A percentile compares a stretch with the other conserved stretches of the same genome.
phyloP scores from a whole-genome alignment of 192 early-diverging fungal genomes.

The Backusella sp. region DNA sequence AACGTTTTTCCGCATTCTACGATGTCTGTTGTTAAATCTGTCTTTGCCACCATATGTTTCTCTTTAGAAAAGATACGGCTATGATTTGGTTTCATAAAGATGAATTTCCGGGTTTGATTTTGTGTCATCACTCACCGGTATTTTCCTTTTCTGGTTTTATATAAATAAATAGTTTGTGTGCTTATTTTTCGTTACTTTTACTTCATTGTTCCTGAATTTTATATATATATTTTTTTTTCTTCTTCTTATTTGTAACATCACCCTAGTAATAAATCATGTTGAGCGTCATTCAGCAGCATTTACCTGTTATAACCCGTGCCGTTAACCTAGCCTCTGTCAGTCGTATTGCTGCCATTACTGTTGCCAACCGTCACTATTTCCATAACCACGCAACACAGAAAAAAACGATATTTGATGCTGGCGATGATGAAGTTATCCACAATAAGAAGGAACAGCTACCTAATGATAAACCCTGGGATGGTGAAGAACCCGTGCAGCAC shows the following conservation, averaged over 20 bases:
- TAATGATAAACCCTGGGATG: constrained; percentile 26
- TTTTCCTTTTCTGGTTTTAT: not conserved
- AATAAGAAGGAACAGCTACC: not conserved
- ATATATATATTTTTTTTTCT: not conserved
- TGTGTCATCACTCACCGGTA: not conserved
- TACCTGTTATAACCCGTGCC: not conserved
- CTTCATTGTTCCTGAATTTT: not conserved
- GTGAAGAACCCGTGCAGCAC: constrained; percentile 24
- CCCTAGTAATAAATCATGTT: not conserved
- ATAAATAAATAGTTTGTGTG: not conserved
- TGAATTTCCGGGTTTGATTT: not conserved
- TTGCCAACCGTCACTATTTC: not conserved
- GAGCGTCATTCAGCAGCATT: not conserved
- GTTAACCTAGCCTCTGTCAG: not conserved
- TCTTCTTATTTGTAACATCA: not conserved
- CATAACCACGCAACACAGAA: not conserved
- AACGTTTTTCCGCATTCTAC: not conserved
- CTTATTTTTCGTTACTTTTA: not conserved
- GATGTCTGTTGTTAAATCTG: not conserved
- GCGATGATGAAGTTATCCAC: not conserved
- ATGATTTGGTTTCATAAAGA: not conserved
- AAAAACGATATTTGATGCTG: not conserved
- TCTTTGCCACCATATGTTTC: not conserved
- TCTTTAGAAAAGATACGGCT: not conserved
- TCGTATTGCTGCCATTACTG: not conserved